Percentiles rank a stretch among this genome's conserved stretches.
Evolutionary conservation across 495 filamentous ascomycete genomes (phyloP).

Genomic region (Podospora pseudoanserina): DNA sequence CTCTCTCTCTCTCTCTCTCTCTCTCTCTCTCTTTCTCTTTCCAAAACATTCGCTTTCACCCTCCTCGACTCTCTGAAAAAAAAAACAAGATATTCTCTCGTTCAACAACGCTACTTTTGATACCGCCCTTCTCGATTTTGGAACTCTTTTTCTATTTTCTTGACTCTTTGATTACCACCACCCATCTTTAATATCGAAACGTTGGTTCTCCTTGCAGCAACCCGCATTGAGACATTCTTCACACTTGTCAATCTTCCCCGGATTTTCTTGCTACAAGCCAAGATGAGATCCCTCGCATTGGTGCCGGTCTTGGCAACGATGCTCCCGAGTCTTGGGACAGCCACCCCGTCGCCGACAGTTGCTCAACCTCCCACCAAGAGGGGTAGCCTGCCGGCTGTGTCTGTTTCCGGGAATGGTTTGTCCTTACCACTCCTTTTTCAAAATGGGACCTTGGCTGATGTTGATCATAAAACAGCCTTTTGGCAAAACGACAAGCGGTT

Average conservation of each 20-base stretch:
- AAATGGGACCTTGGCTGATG: too few species aligned
- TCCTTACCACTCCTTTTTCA: background rate
- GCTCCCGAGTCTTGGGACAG: constrained; percentile 49
- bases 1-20: background rate
- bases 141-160: background rate
- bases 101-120: background rate
- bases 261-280: constrained; percentile 4
- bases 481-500: constrained; percentile 79
- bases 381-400: constrained; percentile 40
- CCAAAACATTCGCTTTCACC: background rate
- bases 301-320: constrained; percentile 51
- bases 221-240: background rate
- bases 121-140: background rate
- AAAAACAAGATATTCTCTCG: background rate
- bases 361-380: constrained; percentile 54
- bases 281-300: constrained; percentile 28
- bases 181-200: constrained; percentile 2
- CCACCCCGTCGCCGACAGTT: constrained; percentile 55
- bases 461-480: constrained; percentile 57
- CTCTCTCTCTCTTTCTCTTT: background rate
- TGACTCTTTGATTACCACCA: background rate
- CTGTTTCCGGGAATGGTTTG: constrained; percentile 48
- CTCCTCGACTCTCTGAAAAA: background rate
- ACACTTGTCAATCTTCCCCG: background rate
- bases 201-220: background rate